Conservation (phyloP, 106 monocot species). For the Platanthera guangdongensis region DNA sequence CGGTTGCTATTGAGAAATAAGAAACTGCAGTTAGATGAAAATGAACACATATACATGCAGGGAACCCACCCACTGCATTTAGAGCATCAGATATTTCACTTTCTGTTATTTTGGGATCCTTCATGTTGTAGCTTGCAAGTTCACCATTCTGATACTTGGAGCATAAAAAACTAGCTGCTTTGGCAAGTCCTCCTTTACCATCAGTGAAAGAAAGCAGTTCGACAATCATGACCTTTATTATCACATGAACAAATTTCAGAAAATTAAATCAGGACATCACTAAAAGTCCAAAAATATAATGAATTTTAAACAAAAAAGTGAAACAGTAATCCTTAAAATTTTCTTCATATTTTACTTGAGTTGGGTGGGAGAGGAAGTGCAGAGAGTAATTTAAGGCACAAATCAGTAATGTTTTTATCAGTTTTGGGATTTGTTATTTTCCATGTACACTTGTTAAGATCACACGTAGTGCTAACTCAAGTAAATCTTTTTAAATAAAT, state of each 20-base stretch:
- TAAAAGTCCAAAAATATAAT: neutral
- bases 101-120: constrained; percentile 47
- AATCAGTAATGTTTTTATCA: neutral
- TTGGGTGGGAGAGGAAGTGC: too few relatives aligned
- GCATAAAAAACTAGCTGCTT: constrained; percentile 69
- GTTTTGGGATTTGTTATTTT: neutral
- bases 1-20: neutral
- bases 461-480: neutral
- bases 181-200: constrained; percentile 65
- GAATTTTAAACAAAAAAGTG: neutral
- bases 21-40: neutral
- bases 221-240: neutral
- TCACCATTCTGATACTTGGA: constrained; percentile 38
- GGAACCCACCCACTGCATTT: constrained; percentile 50
- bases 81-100: constrained; percentile 57
- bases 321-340: neutral
- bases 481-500: neutral
- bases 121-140: constrained; percentile 7
- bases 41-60: neutral
- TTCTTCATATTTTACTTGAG: too few relatives aligned
- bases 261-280: neutral
- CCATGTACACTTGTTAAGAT: neutral
- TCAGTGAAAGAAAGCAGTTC: constrained; percentile 63
- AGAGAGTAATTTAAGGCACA: too few relatives aligned
- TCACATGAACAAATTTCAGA: neutral